A percentile compares a stretch with the other conserved stretches of the same genome.
phyloP scores from a whole-genome alignment of 345 rosid species.

The Triadica sebifera region DNA sequence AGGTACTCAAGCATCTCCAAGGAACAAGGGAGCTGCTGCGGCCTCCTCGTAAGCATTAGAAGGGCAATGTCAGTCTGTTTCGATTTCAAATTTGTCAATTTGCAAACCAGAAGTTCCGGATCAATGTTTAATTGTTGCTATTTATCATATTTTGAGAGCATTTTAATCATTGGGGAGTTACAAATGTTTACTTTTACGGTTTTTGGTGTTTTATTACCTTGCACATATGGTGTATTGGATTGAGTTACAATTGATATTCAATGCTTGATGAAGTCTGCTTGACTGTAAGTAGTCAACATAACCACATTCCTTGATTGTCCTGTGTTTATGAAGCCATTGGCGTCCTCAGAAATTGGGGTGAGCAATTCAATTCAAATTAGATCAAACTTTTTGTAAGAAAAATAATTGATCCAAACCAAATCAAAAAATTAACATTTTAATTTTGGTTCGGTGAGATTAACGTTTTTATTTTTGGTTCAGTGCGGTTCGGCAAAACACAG shows the following conservation, averaged over 20 bases:
- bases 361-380: not conserved
- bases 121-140: slow-evolving; percentile 5
- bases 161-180: slow-evolving; percentile 4
- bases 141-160: not conserved
- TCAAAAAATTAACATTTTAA: too few relatives aligned
- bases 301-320: not conserved
- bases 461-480: too few relatives aligned
- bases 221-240: not conserved
- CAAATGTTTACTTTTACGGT: slow-evolving; percentile 1
- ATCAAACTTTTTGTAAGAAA: too few relatives aligned
- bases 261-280: not conserved
- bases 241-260: not conserved
- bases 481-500: too few relatives aligned
- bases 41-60: slow-evolving; percentile 16
- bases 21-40: slow-evolving; percentile 24
- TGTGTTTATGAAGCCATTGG: not conserved
- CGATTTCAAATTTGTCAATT: slow-evolving; percentile 17
- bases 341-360: not conserved
- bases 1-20: slow-evolving; percentile 28
- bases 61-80: slow-evolving; percentile 7
- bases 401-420: too few relatives aligned
- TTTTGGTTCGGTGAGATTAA: too few relatives aligned
- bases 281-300: not conserved
- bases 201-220: not conserved
- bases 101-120: slow-evolving; percentile 19